Percentiles rank a stretch among this genome's conserved stretches.
Evolutionary conservation across 176 grass and related monocot genomes (phyloP).

Genomic region (Raddia distichophylla): DNA sequence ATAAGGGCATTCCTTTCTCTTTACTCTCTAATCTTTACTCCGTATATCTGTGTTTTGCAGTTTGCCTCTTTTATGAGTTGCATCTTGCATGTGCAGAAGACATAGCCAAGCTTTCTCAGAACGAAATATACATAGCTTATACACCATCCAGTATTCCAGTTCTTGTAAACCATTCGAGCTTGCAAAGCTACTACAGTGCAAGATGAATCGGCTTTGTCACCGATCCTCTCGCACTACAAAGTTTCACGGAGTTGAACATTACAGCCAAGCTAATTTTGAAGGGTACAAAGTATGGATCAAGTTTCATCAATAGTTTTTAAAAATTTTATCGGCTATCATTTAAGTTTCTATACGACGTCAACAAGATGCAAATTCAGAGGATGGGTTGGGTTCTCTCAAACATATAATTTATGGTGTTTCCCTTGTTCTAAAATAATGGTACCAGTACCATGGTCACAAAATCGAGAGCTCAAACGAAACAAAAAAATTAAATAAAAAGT

Average conservation of each 20-base stretch:
- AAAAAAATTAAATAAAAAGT: too few species aligned
- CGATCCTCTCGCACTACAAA: constrained; percentile 31
- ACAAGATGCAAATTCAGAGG: too few species aligned
- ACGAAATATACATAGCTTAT: not conserved
- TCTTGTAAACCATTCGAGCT: not conserved
- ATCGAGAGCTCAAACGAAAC: too few species aligned
- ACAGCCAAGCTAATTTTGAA: not conserved
- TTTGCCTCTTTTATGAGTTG: not conserved
- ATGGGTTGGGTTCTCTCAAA: too few species aligned
- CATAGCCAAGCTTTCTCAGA: not conserved
- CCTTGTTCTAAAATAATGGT: too few species aligned
- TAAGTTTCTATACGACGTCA: too few species aligned
- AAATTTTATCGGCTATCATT: too few species aligned
- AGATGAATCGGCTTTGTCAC: constrained; percentile 29
- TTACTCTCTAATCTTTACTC: not conserved
- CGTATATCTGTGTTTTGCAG: not conserved
- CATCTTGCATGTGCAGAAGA: not conserved
- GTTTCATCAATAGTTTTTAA: too few species aligned
- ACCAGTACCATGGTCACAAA: too few species aligned
- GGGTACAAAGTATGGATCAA: not conserved
- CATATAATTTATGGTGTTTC: too few species aligned
- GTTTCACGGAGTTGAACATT: not conserved
- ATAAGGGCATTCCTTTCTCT: not conserved
- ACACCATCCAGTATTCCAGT: not conserved
- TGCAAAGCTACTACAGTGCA: constrained; percentile 11